phyloP scores from a whole-genome alignment of 2,329 filamentous ascomycete species.

The Paracorniculantispora psalliotae region DNA sequence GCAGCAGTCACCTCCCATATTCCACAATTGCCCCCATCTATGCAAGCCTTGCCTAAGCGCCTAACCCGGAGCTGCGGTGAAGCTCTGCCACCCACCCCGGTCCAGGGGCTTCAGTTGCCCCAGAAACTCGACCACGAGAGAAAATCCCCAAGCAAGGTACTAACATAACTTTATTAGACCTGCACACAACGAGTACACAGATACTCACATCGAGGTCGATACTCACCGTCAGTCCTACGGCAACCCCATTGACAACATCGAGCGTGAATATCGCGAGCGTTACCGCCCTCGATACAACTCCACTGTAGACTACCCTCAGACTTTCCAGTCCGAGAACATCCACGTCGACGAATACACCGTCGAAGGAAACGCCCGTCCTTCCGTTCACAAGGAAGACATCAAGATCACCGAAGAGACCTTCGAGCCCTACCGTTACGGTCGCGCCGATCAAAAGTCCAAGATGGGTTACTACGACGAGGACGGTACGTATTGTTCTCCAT shows the following conservation, averaged over 20 bases:
- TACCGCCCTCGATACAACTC: slow-evolving; percentile 46
- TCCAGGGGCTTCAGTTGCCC: slow-evolving; percentile 8
- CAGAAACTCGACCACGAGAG: neutral
- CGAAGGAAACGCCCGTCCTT: slow-evolving; percentile 31
- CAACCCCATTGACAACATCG: slow-evolving; percentile 56
- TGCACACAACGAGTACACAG: slow-evolving; percentile 46
- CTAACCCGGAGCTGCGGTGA: slow-evolving; percentile 9
- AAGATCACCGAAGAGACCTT: slow-evolving; percentile 63
- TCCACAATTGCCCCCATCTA: neutral
- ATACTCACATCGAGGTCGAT: slow-evolving; percentile 64
- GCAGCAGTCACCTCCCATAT: slow-evolving; percentile 11
- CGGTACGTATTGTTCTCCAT: slow-evolving; percentile 37
- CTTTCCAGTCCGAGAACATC: slow-evolving; percentile 24
- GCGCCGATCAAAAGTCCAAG: slow-evolving; percentile 44
- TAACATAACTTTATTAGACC: slow-evolving; percentile 22
- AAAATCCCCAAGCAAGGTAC: neutral
- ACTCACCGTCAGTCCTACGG: slow-evolving; percentile 42
- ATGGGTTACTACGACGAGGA: slow-evolving; percentile 64
- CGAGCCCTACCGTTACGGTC: slow-evolving; percentile 44
- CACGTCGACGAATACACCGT: slow-evolving; percentile 34
- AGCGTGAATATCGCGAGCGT: slow-evolving; percentile 62
- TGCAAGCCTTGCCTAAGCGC: slow-evolving; percentile 11
- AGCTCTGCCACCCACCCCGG: slow-evolving; percentile 1
- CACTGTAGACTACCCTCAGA: slow-evolving; percentile 27
- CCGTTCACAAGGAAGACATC: slow-evolving; percentile 49